phyloP scores from a whole-genome alignment of 306 rosid genomes.

The Pterocarpus santalinus region DNA sequence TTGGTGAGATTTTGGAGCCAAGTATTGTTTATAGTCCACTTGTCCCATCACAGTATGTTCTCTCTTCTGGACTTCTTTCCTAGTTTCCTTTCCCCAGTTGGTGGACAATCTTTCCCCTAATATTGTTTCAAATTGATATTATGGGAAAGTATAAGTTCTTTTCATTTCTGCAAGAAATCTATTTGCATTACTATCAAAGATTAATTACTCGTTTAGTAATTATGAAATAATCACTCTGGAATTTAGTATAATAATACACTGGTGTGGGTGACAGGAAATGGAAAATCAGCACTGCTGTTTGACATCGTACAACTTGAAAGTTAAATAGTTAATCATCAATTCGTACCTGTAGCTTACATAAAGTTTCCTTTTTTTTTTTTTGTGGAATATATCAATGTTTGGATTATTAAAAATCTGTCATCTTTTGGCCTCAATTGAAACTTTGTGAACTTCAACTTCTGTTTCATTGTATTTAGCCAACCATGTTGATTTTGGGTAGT shows the following conservation, averaged over 20 bases:
- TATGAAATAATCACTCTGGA: conserved; percentile 2
- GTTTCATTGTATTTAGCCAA: conserved; percentile 19
- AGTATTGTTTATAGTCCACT: conserved; percentile 89
- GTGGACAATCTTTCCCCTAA: not conserved
- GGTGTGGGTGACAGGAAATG: not conserved
- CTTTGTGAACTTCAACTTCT: not conserved
- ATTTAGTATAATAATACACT: not conserved
- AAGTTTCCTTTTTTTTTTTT: conserved; percentile 28
- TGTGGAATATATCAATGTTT: not conserved
- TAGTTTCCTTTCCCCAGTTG: conserved; percentile 23
- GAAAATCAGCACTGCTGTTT: conserved; percentile 29
- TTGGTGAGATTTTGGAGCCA: conserved; percentile 98
- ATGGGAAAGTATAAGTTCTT: conserved; percentile 24
- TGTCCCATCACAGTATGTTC: conserved; percentile 89
- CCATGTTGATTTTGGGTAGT: not conserved
- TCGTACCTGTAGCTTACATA: conserved; percentile 7
- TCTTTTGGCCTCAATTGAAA: conserved; percentile 12
- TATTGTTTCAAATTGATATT: conserved; percentile 26
- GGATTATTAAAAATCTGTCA: not conserved
- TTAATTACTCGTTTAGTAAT: conserved; percentile 31
- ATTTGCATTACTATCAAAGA: conserved; percentile 26
- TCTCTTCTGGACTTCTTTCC: conserved; percentile 42
- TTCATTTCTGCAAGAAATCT: conserved; percentile 26
- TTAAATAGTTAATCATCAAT: conserved; percentile 8
- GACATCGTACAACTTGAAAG: conserved; percentile 1